A percentile compares a stretch with the other conserved stretches of the same genome.
Conservation (phyloP, 495 filamentous ascomycete species). For the Hypoxylon cercidicola region DNA sequence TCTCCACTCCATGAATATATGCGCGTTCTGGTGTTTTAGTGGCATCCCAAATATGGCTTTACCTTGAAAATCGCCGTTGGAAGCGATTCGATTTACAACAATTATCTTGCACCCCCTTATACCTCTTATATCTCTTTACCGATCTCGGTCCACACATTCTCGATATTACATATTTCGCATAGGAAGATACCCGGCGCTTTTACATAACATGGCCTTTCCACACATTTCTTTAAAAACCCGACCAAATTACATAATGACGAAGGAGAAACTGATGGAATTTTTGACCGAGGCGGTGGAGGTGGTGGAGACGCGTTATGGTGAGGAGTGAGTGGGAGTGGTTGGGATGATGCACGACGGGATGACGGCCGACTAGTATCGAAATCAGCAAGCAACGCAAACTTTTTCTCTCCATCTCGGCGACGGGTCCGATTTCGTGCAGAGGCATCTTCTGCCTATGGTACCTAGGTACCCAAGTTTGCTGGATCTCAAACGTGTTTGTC, state of each 20-base stretch:
- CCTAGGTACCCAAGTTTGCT: slow-evolving; percentile 22
- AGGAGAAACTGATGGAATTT: slow-evolving; percentile 26
- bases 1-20: background rate
- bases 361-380: slow-evolving; percentile 18
- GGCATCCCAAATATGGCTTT: background rate
- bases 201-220: slow-evolving; percentile 16
- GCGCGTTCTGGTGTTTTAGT: background rate
- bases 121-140: slow-evolving; percentile 13
- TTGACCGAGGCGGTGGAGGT: slow-evolving; percentile 24
- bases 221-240: slow-evolving; percentile 5
- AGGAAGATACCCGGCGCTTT: slow-evolving; percentile 40
- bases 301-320: slow-evolving; percentile 34
- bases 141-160: slow-evolving; percentile 4
- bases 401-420: slow-evolving; percentile 15
- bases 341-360: slow-evolving; percentile 35
- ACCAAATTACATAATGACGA: slow-evolving; percentile 37
- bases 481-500: slow-evolving; percentile 38
- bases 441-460: slow-evolving; percentile 1
- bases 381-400: slow-evolving; percentile 19
- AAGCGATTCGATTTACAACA: background rate
- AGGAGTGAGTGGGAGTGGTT: slow-evolving; percentile 12
- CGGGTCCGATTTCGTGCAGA: slow-evolving; percentile 12
- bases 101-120: slow-evolving; percentile 1
- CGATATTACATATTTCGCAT: slow-evolving; percentile 30
- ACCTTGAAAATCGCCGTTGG: background rate